Base-by-base conservation (phyloP, 768 basidiomycete genomes). In the Butyriboletus loyo region DNA sequence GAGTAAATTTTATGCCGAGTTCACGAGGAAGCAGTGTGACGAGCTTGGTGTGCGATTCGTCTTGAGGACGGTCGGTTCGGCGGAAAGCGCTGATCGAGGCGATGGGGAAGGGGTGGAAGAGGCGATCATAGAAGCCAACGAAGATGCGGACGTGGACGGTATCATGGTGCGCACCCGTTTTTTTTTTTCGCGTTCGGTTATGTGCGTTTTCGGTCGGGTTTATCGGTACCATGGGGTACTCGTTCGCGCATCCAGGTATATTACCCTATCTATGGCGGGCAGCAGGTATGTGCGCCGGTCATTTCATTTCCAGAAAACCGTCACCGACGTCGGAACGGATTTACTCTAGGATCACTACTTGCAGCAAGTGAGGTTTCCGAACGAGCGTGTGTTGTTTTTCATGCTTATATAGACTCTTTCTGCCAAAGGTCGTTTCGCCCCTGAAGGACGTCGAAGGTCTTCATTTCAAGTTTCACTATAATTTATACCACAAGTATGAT, bases 401-500 rank as follows among this genome's bases (percentile, higher is more conserved):
- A 27, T 36, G 5, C 53, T 54, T 25, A 56, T 38, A 50, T 32
- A 3, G 45, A 31, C 24, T 43, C n/a, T 34, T 10, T 5, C 22
- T 17, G 22, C 14, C 19, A 34, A 24, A 91, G 89, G 84, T 98
- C 50, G 94, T 99, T 7, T 94, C 92, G 0, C 94, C 97, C 3
- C 80, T 88, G 57, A 99, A 99, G 73, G 97, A 99, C 61, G 97
- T 99, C 54, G 97, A 99, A 72, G 96, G 97, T 3, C 78, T 99
- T 47, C 85, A 99, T 72, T 92, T 91, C 76, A 95, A 95, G 67
- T 98, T 97, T 67, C 89, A 93, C 64, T 90, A 87, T 65, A 96
- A 95, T 69, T 75, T 96, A 49, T 94, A 95, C 69, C 92, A 96
- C 77, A 97, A 96, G 94, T 96, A 58, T 49, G 82, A 58, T 5